These are phyloP conservation scores for Acanthamoeba quina DNA, from an alignment of 208 protist genomes.

Conservation along the genomic window DNA sequence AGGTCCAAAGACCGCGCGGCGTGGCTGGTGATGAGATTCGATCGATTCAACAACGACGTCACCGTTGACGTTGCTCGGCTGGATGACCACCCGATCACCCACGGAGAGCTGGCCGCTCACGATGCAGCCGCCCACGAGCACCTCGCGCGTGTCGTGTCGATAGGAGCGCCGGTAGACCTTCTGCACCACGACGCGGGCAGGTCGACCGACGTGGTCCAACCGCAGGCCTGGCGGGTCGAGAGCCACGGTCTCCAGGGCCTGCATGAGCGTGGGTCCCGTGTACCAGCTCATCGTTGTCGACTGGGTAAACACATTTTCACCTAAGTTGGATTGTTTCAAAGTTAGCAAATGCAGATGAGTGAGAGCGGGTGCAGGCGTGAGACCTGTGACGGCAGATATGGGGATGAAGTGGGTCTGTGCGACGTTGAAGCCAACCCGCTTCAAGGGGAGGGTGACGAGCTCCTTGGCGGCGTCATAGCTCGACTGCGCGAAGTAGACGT, in stretches of 20 bases:
- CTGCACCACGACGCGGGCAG: not conserved
- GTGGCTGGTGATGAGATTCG: not conserved
- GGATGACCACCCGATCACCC: not conserved
- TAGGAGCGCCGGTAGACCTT: not conserved
- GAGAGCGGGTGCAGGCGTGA: not conserved
- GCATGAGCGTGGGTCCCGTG: conserved; percentile 93
- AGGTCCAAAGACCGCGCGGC: not conserved
- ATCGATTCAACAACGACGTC: not conserved
- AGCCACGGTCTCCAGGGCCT: conserved; percentile 94
- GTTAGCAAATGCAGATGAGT: not conserved
- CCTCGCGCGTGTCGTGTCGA: not conserved
- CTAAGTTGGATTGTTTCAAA: conserved; percentile 55
- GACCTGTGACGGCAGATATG: conserved; percentile 91
- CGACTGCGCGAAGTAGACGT: conserved; percentile 91
- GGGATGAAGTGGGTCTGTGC: conserved; percentile 94
- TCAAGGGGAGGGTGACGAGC: conserved; percentile 69
- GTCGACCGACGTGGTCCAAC: not conserved
- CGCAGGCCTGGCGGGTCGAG: conserved; percentile 62
- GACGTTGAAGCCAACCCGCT: conserved; percentile 84
- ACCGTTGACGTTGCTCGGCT: not conserved
- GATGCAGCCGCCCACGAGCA: conserved; percentile 10
- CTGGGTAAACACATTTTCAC: conserved; percentile 95
- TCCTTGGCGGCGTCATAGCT: conserved; percentile 79
- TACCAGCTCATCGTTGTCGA: conserved; percentile 96
- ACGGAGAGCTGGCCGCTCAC: not conserved